Evolutionary conservation across 768 basidiomycete genomes (phyloP), one percentile per base, ranked within the genome.

Genomic region (Pleurotus platypus): DNA sequence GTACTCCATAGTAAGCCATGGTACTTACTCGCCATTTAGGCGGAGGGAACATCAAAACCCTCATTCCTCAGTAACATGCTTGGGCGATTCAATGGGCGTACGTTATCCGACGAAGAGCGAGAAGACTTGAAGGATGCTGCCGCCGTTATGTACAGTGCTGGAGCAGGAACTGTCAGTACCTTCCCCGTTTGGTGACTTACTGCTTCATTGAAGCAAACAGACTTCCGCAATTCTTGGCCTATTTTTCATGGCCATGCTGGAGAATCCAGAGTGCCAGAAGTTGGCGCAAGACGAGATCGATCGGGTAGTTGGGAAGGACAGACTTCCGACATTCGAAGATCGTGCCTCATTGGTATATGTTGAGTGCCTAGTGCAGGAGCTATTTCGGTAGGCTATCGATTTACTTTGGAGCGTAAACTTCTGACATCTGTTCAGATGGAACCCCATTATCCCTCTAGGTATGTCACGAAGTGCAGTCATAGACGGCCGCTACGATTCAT

Each of bases 231-330:
- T 1, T 26, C 24, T 57, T 22, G 49, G 61, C 22, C 55, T 50
- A 4, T 72, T 72, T 57, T 43, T 70, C 12, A 56, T 67, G 11
- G 64, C 66, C 5, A 65, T 72, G 68, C 39, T 65, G 7, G 48
- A 63, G 12, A 60, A 70, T 55, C 72, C 72, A 0, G 63, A 70
- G 15, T 60, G 60, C 6, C 70, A 71, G 39, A 57, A 59, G 50
- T 39, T 61, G 22, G 68, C 66, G 2, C 67, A 66, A 54, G 62
- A 50, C 20, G 69, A 72, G 54, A 59, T 73, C 13, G 69, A 72
- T 48, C 35, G 56, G 2, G 62, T 69, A 38, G 56, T 71, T 16
- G 70, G 69, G 5, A 57, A 35, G 12, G 61, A 63, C 15, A 59
- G 72, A n/a, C 55, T 71, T 11, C 65, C 68, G 0, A 61, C 59